Evolutionary conservation across 2,329 filamentous ascomycete genomes (phyloP).

Genomic region (Dothistroma pini): DNA sequence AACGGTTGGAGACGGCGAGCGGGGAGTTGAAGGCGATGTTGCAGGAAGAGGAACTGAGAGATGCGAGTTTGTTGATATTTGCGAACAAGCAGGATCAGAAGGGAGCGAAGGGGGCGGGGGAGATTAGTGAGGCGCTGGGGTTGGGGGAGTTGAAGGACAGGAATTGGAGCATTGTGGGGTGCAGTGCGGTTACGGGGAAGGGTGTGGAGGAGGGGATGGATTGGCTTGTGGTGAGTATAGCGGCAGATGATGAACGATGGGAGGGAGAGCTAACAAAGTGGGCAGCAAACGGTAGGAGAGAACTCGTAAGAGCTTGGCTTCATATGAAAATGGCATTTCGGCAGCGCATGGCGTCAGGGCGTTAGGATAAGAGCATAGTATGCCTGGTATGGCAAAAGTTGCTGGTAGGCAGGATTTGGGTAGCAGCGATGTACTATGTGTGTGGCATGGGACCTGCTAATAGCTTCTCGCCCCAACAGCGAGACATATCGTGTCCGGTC

Average conservation of each 20-base stretch:
- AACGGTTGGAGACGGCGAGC: slow-evolving; percentile 84
- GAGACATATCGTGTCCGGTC: too few species aligned
- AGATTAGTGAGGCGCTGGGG: slow-evolving; percentile 90
- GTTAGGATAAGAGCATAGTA: neutral
- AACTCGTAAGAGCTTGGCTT: slow-evolving; percentile 13
- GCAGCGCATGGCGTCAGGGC: slow-evolving; percentile 2
- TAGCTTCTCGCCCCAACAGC: too few species aligned
- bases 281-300: slow-evolving; percentile 28
- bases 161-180: slow-evolving; percentile 99
- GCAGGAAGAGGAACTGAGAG: slow-evolving; percentile 91
- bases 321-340: neutral
- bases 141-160: slow-evolving; percentile 88
- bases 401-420: neutral
- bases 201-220: slow-evolving; percentile 98
- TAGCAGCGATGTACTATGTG: neutral
- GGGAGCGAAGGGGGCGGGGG: slow-evolving; percentile 90
- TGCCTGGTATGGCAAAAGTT: neutral
- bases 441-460: too few species aligned
- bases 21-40: slow-evolving; percentile 94
- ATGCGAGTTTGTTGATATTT: slow-evolving; percentile 87
- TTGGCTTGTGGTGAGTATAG: slow-evolving; percentile 79
- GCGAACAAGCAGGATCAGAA: slow-evolving; percentile 99
- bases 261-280: slow-evolving; percentile 5
- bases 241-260: neutral
- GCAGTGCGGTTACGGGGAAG: slow-evolving; percentile 90